These are phyloP conservation scores for Leccinum sublutescens DNA, from an alignment of 768 basidiomycete genomes.

Conservation along the genomic window DNA sequence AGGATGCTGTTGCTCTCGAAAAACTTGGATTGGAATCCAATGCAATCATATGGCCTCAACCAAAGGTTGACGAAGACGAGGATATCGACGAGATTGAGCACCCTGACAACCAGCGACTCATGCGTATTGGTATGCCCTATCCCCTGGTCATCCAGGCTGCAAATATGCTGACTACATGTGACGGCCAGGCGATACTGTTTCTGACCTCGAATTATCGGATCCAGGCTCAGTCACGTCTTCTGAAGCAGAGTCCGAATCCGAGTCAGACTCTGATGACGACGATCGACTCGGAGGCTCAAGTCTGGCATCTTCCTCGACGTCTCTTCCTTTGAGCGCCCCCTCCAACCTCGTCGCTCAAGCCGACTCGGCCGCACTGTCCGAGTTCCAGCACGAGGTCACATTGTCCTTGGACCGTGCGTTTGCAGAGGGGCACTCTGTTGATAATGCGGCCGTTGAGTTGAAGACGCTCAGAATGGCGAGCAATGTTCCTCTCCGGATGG, in stretches of 20 bases:
- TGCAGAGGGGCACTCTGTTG: constrained; percentile 85
- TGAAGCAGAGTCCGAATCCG: constrained; percentile 44
- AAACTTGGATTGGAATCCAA: constrained; percentile 69
- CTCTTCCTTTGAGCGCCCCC: constrained; percentile 41
- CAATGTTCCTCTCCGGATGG: constrained; percentile 84
- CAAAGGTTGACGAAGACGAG: constrained; percentile 57
- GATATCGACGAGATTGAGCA: constrained; percentile 60
- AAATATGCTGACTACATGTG: constrained; percentile 2
- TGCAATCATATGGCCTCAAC: constrained; percentile 80
- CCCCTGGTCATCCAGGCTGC: neutral
- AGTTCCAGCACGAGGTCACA: constrained; percentile 75
- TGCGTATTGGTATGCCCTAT: constrained; percentile 65
- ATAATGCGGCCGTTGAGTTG: constrained; percentile 91
- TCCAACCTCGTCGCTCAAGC: constrained; percentile 38
- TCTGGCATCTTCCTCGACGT: constrained; percentile 47
- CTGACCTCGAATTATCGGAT: constrained; percentile 64
- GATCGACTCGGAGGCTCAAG: constrained; percentile 37
- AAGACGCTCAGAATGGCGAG: constrained; percentile 97
- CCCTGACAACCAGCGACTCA: constrained; percentile 68
- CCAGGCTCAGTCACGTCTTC: constrained; percentile 53
- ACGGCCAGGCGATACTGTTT: constrained; percentile 51
- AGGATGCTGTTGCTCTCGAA: constrained; percentile 41
- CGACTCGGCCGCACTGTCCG: constrained; percentile 51
- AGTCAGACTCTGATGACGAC: constrained; percentile 40
- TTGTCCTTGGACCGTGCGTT: constrained; percentile 91